Evolutionary conservation across 306 rosid genomes (phyloP), one percentile per base, ranked within the genome.

Genomic region (Adenanthera pavonina): DNA sequence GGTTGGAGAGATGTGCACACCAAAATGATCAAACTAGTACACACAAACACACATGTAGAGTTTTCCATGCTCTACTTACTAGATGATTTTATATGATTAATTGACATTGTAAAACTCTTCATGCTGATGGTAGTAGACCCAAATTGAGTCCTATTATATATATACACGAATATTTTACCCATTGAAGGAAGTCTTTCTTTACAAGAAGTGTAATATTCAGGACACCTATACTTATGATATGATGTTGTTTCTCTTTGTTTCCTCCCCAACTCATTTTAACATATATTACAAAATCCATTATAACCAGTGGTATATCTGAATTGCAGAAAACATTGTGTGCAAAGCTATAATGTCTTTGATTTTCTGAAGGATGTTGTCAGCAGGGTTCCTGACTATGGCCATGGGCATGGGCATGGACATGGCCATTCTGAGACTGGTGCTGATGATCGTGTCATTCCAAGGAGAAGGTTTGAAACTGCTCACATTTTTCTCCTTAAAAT

Each of bases 241-340:
- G 62, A 51, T 72, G 6, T 36, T 71, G 80, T 69, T 85, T 73
- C 67, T 13, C 36, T 47, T 75, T 68, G 6, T 44, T 30, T 14
- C 78, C 47, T 20, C 76, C 70, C 35, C 8, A 59, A 7, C 47
- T 20, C 47, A 25, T 44, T 56, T 38, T 43, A 25, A 49, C 13
- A 4, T 47, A 59, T 30, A n/a, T 65, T 52, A 47, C 54, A 12
- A 61, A 69, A 38, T 82, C 35, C 62, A n/a, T 54, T 52, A 74
- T 84, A 81, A 76, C 78, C 16, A 36, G 65, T 30, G 82, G 79
- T 68, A 56, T 47, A 69, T 75, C 60, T 73, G 75, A 75, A 73
- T 81, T 91, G 91, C 97, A 96, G 99, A 86, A 96, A 94, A 59
- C 92, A 90, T 83, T 94, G 98, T 64, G 95, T 94, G 75, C 92